These are phyloP conservation scores for Cryptosporidium andersoni DNA, from an alignment of 169 alveolate species.

Conservation along the genomic window DNA sequence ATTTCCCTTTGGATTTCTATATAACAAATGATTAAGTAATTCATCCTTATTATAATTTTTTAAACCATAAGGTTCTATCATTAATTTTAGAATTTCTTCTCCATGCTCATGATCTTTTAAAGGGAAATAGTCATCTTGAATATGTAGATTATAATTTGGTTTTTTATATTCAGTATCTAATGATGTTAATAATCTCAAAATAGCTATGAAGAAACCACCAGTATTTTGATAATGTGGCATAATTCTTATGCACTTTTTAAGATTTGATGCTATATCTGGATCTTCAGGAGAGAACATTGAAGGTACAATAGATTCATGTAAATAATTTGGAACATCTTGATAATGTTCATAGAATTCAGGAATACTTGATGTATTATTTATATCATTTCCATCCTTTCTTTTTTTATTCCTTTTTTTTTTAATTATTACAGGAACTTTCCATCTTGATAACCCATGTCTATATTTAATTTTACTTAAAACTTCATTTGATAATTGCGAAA, in stretches of 20 bases:
- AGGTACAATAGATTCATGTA: slow-evolving; percentile 72
- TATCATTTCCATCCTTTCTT: slow-evolving; percentile 73
- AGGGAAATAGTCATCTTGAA: slow-evolving; percentile 48
- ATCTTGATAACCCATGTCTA: slow-evolving; percentile 74
- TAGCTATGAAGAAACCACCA: slow-evolving; percentile 90
- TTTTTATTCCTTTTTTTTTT: slow-evolving; percentile 53
- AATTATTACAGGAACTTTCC: slow-evolving; percentile 75
- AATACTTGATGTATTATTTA: neutral
- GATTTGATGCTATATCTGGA: slow-evolving; percentile 67
- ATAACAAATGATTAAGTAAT: slow-evolving; percentile 16
- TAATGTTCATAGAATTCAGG: slow-evolving; percentile 71
- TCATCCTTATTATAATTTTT: slow-evolving; percentile 4
- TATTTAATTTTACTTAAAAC: slow-evolving; percentile 74
- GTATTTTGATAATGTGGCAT: slow-evolving; percentile 91
- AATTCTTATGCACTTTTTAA: slow-evolving; percentile 85
- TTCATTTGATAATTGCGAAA: slow-evolving; percentile 78
- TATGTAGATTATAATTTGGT: neutral
- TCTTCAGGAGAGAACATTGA: slow-evolving; percentile 80
- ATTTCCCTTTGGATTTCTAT: slow-evolving; percentile 71
- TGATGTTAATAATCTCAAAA: slow-evolving; percentile 75
- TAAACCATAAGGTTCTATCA: slow-evolving; percentile 49
- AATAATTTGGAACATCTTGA: slow-evolving; percentile 75
- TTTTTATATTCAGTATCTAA: slow-evolving; percentile 2
- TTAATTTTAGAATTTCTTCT: slow-evolving; percentile 20
- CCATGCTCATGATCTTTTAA: slow-evolving; percentile 18